Conservation (phyloP, 495 filamentous ascomycete species). For the Penicillium odoratum region DNA sequence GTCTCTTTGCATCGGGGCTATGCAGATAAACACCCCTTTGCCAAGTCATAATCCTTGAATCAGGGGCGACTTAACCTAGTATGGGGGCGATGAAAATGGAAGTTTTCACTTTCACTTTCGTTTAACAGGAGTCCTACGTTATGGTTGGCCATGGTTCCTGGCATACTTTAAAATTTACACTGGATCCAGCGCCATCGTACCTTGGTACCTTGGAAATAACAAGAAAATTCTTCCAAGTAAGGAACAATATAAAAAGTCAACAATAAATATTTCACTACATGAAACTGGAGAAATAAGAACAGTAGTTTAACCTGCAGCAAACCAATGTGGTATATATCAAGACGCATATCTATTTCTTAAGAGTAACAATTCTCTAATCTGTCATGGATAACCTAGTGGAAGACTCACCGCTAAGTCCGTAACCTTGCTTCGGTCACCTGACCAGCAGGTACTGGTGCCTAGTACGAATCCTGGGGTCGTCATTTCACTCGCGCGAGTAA, state of each 20-base stretch:
- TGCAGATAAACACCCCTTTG: neutral
- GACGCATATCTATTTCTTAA: no score
- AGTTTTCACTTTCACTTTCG: neutral
- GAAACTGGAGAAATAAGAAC: no score
- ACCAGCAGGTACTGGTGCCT: constrained; percentile 54
- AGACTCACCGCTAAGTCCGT: constrained; percentile 42
- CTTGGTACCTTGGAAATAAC: neutral
- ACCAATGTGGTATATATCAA: no score
- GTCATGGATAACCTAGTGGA: constrained; percentile 51
- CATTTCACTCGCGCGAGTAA: constrained; percentile 60
- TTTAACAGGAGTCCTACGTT: neutral
- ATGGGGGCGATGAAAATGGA: neutral
- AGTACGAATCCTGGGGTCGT: constrained; percentile 62
- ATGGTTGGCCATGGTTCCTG: neutral
- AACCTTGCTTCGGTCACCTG: constrained; percentile 42
- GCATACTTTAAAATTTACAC: neutral
- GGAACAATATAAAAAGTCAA: no score
- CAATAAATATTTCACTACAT: no score
- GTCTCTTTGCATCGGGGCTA: neutral
- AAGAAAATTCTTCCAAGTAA: neutral
- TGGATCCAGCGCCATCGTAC: neutral
- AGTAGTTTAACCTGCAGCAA: no score
- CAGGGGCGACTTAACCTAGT: neutral
- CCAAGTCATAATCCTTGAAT: constrained; percentile 2
- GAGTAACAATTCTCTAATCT: constrained; percentile 24